Percentiles rank a stretch among this genome's conserved stretches.
Evolutionary conservation across 2,329 filamentous ascomycete genomes (phyloP).

Genomic region (Botryotinia globosa): DNA sequence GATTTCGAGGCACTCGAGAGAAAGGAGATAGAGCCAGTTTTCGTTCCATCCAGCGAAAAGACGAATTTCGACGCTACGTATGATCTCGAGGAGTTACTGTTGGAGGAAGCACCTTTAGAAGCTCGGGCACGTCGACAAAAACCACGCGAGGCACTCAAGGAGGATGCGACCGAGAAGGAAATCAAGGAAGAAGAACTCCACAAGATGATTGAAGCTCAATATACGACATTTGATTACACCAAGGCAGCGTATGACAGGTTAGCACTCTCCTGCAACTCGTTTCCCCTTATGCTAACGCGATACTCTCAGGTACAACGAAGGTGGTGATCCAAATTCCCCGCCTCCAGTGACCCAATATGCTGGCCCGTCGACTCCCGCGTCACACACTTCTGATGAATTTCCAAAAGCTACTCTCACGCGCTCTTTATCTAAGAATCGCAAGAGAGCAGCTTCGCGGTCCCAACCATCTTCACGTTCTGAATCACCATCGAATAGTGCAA

Average conservation of each 20-base stretch:
- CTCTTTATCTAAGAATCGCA: conserved; percentile 7
- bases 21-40: conserved; percentile 87
- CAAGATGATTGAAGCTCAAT: conserved; percentile 89
- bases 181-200: conserved; percentile 93
- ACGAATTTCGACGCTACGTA: conserved; percentile 99
- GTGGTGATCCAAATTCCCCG: conserved; percentile 33
- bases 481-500: conserved; percentile 32
- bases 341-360: conserved; percentile 25
- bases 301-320: conserved; percentile 38
- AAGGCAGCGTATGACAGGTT: conserved; percentile 73
- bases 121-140: conserved; percentile 91
- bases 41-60: conserved; percentile 92
- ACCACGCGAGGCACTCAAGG: conserved; percentile 84
- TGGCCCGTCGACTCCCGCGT: conserved; percentile 21
- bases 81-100: conserved; percentile 85
- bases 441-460: conserved; percentile 27
- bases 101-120: conserved; percentile 94
- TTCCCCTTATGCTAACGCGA: conserved; percentile 24
- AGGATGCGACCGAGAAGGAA: conserved; percentile 92
- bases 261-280: conserved; percentile 34
- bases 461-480: conserved; percentile 32
- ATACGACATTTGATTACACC: conserved; percentile 94
- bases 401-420: conserved; percentile 17
- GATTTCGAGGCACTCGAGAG: conserved; percentile 81
- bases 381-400: conserved; percentile 20